Evolutionary conservation across 495 filamentous ascomycete genomes (phyloP).

Genomic region (Annulohypoxylon nitens): DNA sequence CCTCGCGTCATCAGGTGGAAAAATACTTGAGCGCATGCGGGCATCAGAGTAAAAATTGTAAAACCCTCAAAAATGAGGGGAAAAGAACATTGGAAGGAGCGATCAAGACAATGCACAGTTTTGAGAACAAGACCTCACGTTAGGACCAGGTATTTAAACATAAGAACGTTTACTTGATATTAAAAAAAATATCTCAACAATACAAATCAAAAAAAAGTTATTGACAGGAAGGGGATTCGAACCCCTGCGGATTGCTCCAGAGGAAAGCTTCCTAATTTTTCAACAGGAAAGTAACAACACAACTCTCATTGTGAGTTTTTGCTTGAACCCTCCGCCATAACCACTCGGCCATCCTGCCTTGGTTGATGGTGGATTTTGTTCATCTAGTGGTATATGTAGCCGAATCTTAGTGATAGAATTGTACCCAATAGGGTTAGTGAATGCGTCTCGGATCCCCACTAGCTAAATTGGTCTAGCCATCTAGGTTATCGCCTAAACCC

Average conservation of each 20-base stretch:
- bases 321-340: constrained; percentile 24
- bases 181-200: background rate
- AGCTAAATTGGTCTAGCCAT: background rate
- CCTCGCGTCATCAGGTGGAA: constrained; percentile 4
- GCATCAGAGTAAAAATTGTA: background rate
- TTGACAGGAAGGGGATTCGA: constrained; percentile 21
- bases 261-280: constrained; percentile 10
- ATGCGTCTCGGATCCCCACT: background rate
- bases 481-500: constrained; percentile 1
- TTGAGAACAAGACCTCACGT: background rate
- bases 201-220: background rate
- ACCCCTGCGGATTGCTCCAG: constrained; percentile 26
- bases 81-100: background rate
- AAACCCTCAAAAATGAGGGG: background rate
- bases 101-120: background rate
- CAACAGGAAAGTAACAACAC: constrained; percentile 3
- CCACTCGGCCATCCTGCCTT: constrained; percentile 18
- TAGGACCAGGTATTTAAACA: background rate
- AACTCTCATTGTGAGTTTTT: background rate
- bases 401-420: background rate
- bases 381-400: background rate
- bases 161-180: background rate
- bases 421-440: background rate
- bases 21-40: background rate
- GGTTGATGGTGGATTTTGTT: background rate